phyloP scores from a whole-genome alignment of 169 alveolate genomes.

The Plasmodium malariae region DNA sequence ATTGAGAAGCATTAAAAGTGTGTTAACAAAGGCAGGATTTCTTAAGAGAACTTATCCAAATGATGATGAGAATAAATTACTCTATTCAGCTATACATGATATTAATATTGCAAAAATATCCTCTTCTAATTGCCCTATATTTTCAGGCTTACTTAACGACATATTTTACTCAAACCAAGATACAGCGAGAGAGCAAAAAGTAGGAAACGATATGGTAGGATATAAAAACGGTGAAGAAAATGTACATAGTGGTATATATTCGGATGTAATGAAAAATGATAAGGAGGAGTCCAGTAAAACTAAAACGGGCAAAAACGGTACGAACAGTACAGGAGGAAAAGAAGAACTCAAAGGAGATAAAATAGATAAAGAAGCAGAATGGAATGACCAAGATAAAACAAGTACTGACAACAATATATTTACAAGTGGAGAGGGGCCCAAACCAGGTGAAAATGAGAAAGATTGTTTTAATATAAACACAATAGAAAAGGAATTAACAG shows the following conservation, averaged over 20 bases:
- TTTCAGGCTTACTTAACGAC: conserved; percentile 93
- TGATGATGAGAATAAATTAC: conserved; percentile 92
- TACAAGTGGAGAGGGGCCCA: neutral
- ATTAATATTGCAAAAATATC: conserved; percentile 86
- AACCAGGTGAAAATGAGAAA: neutral
- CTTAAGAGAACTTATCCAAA: conserved; percentile 95
- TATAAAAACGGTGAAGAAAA: neutral
- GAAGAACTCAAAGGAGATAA: neutral
- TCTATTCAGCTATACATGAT: conserved; percentile 85
- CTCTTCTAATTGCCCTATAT: conserved; percentile 76
- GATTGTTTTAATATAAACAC: conserved; percentile 11
- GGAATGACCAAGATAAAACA: neutral
- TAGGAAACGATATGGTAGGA: neutral
- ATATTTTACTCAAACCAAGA: conserved; percentile 95
- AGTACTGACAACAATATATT: neutral
- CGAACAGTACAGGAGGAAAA: no score
- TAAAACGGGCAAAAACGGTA: neutral
- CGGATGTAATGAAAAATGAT: neutral
- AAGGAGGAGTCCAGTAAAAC: neutral
- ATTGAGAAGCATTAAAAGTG: conserved; percentile 96
- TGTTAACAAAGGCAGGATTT: conserved; percentile 96
- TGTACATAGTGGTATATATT: neutral
- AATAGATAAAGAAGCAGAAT: neutral
- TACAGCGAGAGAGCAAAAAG: conserved; percentile 49
- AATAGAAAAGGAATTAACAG: conserved; percentile 45